Base-by-base conservation (phyloP, 2,329 filamentous ascomycete genomes). In the Sclerotinia spermophila region DNA sequence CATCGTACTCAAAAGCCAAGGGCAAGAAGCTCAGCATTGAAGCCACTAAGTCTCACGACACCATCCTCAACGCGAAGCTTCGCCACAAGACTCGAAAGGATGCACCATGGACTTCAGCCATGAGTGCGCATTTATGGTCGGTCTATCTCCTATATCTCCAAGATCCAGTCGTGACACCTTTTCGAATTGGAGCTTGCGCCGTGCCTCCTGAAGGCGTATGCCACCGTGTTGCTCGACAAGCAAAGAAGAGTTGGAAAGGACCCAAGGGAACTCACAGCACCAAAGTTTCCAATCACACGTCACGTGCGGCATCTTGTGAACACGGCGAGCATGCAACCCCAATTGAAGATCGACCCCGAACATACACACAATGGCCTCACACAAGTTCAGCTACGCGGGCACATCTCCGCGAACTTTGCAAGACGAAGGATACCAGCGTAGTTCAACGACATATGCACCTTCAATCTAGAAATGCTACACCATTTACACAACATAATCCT, bases 161-260 rank as follows among this genome's bases (percentile, higher is more conserved):
- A 77, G 89, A 91, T 74, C 88, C 89, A 60, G 88, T 87, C 64
- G 87, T 90, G 3, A 91, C 89, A 1, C 89, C 89, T 0, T 87
- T 91, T 72, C 85, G 87, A 67, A 83, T 89, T 69, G 86, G 87
- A 72, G 89, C 88, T 76, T 88, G 86, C 76, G 85, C 86, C 70
- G 85, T 91, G 38, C 89, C 89, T 11, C 89, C 89, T 4, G 83
- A 88, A 58, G 89, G 89, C 24, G 88, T 91, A 15, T 89, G 87
- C 75, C 78, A 86, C 75, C 86, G 89, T 60, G 89, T 91, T 53
- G 86, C 89, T n/a, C 84, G 89, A 73, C 87, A 90, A 76, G 86
- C 89, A 30, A 89, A 86, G 80, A 83, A 86, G 76, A 90, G 86
- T 76, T 91, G 89, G 89, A 90, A 87, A 77, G 88, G 88, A 1